phyloP scores from a whole-genome alignment of 1,139 yeast species.

The Pichia sp. region DNA sequence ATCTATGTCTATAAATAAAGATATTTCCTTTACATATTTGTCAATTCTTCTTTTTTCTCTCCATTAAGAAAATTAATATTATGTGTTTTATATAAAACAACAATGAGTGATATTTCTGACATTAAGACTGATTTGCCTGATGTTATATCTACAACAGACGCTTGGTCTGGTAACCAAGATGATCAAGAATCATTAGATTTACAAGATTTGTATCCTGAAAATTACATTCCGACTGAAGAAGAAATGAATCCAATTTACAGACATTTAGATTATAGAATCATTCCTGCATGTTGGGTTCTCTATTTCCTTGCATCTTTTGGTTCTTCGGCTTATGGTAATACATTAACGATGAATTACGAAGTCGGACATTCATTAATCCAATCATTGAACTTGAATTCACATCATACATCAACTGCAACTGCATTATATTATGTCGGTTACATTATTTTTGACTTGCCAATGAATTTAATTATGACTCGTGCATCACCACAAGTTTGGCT shows the following conservation, averaged over 20 bases:
- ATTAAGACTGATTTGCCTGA: too few species aligned
- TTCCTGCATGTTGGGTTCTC: conserved; percentile 78
- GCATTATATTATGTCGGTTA: conserved; percentile 81
- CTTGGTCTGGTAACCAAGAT: background rate
- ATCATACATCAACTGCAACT: conserved; percentile 66
- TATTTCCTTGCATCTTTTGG: conserved; percentile 81
- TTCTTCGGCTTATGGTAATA: conserved; percentile 67
- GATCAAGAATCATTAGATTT: too few species aligned
- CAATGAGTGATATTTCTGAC: too few species aligned
- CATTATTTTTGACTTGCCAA: conserved; percentile 79
- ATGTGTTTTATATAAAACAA: too few species aligned
- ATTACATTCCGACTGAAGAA: conserved; percentile 25
- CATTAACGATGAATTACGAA: conserved; percentile 72
- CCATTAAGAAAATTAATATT: too few species aligned
- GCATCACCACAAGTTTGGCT: conserved; percentile 84
- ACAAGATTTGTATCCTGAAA: conserved; percentile 13
- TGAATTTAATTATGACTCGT: conserved; percentile 80
- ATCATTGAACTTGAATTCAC: conserved; percentile 44
- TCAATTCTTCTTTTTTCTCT: too few species aligned
- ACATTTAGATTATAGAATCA: conserved; percentile 62
- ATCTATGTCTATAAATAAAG: too few species aligned
- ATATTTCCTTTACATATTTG: too few species aligned
- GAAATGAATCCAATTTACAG: conserved; percentile 56
- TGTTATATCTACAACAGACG: too few species aligned
- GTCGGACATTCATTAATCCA: conserved; percentile 58